phyloP scores from a whole-genome alignment of 345 rosid genomes.

The Bruguiera gymnorhiza region DNA sequence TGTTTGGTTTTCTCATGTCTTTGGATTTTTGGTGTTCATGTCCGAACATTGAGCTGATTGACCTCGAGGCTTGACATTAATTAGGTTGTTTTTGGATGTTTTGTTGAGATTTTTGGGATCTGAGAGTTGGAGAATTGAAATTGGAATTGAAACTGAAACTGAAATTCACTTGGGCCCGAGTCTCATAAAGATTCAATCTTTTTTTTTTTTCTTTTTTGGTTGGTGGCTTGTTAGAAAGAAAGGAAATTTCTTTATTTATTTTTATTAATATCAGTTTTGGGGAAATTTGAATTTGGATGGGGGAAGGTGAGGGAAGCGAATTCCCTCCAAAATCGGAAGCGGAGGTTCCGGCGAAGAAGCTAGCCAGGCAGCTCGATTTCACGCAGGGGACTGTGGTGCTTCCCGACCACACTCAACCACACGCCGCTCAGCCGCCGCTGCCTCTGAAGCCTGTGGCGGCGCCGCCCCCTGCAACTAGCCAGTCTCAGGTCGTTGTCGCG shows the following conservation, averaged over 20 bases:
- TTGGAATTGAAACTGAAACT: too few relatives aligned
- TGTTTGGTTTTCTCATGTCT: background rate
- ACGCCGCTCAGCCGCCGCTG: constrained; percentile 15
- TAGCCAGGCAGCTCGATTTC: constrained; percentile 94
- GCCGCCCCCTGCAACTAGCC: constrained; percentile 10
- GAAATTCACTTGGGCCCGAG: too few relatives aligned
- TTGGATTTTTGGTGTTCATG: constrained; percentile 4
- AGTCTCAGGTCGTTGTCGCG: constrained; percentile 15
- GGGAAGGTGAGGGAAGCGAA: constrained; percentile 63
- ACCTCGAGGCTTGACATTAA: constrained; percentile 19
- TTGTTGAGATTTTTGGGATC: constrained; percentile 36
- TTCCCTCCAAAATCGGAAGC: constrained; percentile 63
- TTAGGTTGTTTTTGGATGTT: constrained; percentile 14
- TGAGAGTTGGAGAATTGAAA: constrained; percentile 29
- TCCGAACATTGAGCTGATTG: constrained; percentile 35
- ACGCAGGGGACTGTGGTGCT: constrained; percentile 44
- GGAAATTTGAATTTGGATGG: constrained; percentile 50
- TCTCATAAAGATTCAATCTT: background rate
- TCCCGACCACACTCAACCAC: constrained; percentile 53
- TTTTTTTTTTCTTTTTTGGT: constrained; percentile 3
- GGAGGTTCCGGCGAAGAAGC: constrained; percentile 59
- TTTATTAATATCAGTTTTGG: background rate
- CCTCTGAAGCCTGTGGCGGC: constrained; percentile 11
- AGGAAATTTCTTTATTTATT: background rate
- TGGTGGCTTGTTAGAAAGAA: background rate